These are phyloP conservation scores for Helichrysum umbraculigerum DNA, from an alignment of 129 eudicot genomes.

Conservation along the genomic window DNA sequence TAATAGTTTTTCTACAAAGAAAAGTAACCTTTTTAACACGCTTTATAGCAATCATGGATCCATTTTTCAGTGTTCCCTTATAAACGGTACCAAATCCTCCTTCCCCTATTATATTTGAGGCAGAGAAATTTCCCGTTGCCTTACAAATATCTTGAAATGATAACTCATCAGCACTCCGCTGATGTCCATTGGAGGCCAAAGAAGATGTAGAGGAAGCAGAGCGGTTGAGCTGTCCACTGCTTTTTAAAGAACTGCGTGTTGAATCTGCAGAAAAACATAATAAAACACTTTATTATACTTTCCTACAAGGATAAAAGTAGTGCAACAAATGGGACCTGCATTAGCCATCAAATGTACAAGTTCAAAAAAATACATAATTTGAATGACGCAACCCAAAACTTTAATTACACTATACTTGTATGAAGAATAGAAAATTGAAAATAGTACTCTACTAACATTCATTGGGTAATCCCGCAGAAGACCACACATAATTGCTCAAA, in stretches of 20 bases:
- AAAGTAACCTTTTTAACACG: constrained; percentile 65
- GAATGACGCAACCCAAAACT: neutral
- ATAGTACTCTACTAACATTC: too few relatives aligned
- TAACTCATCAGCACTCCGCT: constrained; percentile 30
- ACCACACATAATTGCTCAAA: neutral
- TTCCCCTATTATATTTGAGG: constrained; percentile 60
- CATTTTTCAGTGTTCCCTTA: constrained; percentile 63
- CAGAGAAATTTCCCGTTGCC: constrained; percentile 71
- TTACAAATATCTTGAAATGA: constrained; percentile 55
- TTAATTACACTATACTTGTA: neutral
- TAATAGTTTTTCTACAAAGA: neutral
- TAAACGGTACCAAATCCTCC: constrained; percentile 84
- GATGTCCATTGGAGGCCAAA: constrained; percentile 32
- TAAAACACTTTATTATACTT: neutral
- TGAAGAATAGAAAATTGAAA: too few relatives aligned
- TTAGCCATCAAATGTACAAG: neutral
- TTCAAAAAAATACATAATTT: constrained; percentile 1
- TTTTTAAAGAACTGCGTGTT: constrained; percentile 37
- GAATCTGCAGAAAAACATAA: constrained; percentile 48
- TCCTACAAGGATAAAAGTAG: neutral
- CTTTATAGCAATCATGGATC: constrained; percentile 66
- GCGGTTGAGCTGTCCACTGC: constrained; percentile 34
- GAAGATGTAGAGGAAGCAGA: constrained; percentile 42
- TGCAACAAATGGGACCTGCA: neutral
- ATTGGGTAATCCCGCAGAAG: too few relatives aligned